These are phyloP conservation scores for Kodamaea anthophila DNA, from an alignment of 1,139 yeast genomes.

Conservation along the genomic window DNA sequence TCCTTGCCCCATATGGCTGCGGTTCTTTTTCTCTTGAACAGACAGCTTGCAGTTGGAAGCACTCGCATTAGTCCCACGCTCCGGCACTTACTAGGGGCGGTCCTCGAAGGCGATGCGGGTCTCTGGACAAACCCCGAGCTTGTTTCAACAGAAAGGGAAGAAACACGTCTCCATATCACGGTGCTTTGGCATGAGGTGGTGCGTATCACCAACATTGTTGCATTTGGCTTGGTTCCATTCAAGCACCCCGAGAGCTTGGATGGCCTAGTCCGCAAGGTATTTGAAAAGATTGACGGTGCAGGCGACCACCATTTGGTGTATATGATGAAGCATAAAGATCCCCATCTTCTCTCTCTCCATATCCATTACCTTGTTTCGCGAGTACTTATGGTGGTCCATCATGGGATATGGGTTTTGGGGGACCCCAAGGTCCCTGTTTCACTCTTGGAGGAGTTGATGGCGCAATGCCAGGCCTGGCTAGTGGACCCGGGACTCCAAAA, in stretches of 20 bases:
- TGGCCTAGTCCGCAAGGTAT: conserved; percentile 10
- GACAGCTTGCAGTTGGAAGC: conserved; percentile 13
- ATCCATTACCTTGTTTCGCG: conserved; percentile 26
- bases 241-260: conserved; percentile 20
- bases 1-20: conserved; percentile 22
- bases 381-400: conserved; percentile 18
- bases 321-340: background rate
- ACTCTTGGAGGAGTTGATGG: conserved; percentile 19
- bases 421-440: conserved; percentile 20
- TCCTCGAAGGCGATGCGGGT: conserved; percentile 12
- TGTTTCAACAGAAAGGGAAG: too few species aligned
- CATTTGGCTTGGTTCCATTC: conserved; percentile 22
- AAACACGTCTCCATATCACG: conserved; percentile 27
- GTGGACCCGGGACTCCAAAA: conserved; percentile 5
- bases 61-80: conserved; percentile 16
- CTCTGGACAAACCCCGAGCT: conserved; percentile 34
- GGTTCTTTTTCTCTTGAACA: conserved; percentile 19
- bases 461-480: conserved; percentile 23
- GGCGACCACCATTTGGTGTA: conserved; percentile 5
- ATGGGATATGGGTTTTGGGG: conserved; percentile 20
- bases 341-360: conserved; percentile 14
- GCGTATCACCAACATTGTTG: conserved; percentile 26
- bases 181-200: conserved; percentile 33
- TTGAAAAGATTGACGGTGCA: conserved; percentile 15
- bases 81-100: conserved; percentile 13